Evolutionary conservation across 2,329 filamentous ascomycete genomes (phyloP), one percentile per base, ranked within the genome.

Genomic region (Tolypocladium inflatum): DNA sequence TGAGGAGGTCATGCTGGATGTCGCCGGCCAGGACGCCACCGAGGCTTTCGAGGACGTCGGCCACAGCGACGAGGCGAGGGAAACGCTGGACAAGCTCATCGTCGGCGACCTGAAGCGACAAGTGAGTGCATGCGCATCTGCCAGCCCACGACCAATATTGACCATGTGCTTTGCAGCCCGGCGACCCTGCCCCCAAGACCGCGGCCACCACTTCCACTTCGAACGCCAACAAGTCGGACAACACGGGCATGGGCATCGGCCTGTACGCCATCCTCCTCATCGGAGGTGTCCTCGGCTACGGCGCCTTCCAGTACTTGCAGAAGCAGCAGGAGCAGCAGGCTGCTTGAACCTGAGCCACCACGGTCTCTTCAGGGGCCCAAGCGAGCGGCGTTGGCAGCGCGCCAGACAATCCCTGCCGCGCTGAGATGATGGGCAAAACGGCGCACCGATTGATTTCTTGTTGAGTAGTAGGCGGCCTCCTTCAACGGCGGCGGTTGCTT

Each of bases 1-100:
- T 79, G 94, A 99, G 79, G 94, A 99, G 80, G 94, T 99, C 67
- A 80, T 99, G 63, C 88, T 99, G 66, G 94, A 99, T 67, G 92
- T 97, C 63, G 94, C 82, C 70, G 94, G 94, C 66, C 92, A 96
- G 79, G 94, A 99, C 76, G 89, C 90, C 69, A 96, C 93, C 68
- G 94, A 97, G 79, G 93, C 94, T 62, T 99, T 99, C 73, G 94
- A 99, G 80, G 94, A 99, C 77, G 94, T 99, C 70, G 94, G 94
- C 71, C 94, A 99, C 88, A 95, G 90, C 69, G 94, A 99, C 76
- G 94, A 99, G 82, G 94, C 94, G 65, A 88, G 94, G 65, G 93
- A 97, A 80, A 93, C 96, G 65, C 86, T 99, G 59, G 86, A 88
- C 38, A 84, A 85, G 69, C 79, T 96, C 64, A 76, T 86, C 56